Percentiles rank a stretch among this genome's conserved stretches.
phyloP scores from a whole-genome alignment of 768 basidiomycete species.

The Crepidotus variabilis region DNA sequence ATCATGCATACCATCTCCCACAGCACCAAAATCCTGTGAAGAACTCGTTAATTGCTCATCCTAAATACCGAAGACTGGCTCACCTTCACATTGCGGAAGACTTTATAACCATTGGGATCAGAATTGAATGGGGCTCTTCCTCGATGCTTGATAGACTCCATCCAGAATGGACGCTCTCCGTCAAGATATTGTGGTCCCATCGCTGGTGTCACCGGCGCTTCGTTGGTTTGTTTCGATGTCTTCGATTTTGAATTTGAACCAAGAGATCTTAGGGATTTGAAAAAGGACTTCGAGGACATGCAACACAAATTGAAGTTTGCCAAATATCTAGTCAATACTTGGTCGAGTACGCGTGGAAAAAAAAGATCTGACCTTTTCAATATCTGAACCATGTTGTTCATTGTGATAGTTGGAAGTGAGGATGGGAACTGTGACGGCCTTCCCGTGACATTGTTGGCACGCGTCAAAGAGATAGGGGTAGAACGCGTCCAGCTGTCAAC shows the following conservation, averaged over 20 bases:
- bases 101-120: constrained; percentile 54
- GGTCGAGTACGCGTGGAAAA: too few species aligned
- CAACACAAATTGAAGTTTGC: too few species aligned
- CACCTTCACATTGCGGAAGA: constrained; percentile 75
- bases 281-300: background rate
- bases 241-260: background rate
- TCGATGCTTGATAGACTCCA: constrained; percentile 69
- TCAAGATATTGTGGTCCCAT: constrained; percentile 9
- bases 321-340: too few species aligned
- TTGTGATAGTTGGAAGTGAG: too few species aligned
- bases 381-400: too few species aligned
- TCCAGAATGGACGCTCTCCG: constrained; percentile 64
- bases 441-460: too few species aligned
- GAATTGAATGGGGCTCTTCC: constrained; percentile 66
- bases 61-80: constrained; percentile 24
- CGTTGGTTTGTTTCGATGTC: background rate
- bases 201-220: background rate
- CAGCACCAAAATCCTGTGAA: constrained; percentile 34
- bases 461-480: too few species aligned
- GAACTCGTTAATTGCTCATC: background rate
- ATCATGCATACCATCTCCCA: constrained; percentile 63
- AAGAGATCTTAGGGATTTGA: background rate
- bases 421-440: too few species aligned
- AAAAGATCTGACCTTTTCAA: too few species aligned
- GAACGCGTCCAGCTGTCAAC: too few species aligned